Evolutionary conservation across 352 stramenopile species (phyloP).

Genomic region (Pythium apleroticum): DNA sequence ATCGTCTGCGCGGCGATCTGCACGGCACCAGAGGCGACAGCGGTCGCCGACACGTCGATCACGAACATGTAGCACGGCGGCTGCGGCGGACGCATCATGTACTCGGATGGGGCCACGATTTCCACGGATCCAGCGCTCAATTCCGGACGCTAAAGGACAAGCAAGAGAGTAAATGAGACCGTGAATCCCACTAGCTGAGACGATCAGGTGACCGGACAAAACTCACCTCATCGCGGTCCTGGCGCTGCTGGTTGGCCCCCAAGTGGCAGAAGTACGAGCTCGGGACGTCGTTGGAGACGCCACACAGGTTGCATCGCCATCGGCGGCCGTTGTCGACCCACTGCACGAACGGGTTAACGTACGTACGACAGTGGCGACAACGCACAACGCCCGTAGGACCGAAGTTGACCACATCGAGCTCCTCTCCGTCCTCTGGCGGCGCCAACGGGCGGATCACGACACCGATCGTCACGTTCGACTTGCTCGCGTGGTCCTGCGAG

Average conservation of each 20-base stretch:
- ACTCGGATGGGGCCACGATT: slow-evolving; percentile 85
- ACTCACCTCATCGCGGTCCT: slow-evolving; percentile 92
- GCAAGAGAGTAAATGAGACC: slow-evolving; percentile 55
- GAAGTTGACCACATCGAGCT: slow-evolving; percentile 88
- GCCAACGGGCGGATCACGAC: slow-evolving; percentile 85
- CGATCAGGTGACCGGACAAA: too few species aligned
- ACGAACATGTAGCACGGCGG: slow-evolving; percentile 89
- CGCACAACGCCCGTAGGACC: slow-evolving; percentile 78
- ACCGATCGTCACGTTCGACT: slow-evolving; percentile 83
- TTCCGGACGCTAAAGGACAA: slow-evolving; percentile 76
- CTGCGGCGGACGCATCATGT: slow-evolving; percentile 89
- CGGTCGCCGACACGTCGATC: slow-evolving; percentile 83
- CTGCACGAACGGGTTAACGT: slow-evolving; percentile 89
- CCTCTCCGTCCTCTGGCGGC: slow-evolving; percentile 54
- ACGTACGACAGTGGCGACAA: slow-evolving; percentile 88
- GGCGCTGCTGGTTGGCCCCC: slow-evolving; percentile 92
- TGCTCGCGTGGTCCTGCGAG: slow-evolving; percentile 81
- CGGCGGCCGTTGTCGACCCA: slow-evolving; percentile 88
- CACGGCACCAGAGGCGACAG: slow-evolving; percentile 69
- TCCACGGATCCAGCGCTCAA: slow-evolving; percentile 77
- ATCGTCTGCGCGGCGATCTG: slow-evolving; percentile 78
- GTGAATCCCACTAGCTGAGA: background rate
- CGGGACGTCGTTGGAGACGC: slow-evolving; percentile 88
- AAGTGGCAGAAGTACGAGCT: slow-evolving; percentile 98
- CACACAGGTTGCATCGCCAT: slow-evolving; percentile 90